Evolutionary conservation across 371 early-diverging fungal genomes (phyloP), one percentile per base, ranked within the genome.

Genomic region (Nematocida parisii): DNA sequence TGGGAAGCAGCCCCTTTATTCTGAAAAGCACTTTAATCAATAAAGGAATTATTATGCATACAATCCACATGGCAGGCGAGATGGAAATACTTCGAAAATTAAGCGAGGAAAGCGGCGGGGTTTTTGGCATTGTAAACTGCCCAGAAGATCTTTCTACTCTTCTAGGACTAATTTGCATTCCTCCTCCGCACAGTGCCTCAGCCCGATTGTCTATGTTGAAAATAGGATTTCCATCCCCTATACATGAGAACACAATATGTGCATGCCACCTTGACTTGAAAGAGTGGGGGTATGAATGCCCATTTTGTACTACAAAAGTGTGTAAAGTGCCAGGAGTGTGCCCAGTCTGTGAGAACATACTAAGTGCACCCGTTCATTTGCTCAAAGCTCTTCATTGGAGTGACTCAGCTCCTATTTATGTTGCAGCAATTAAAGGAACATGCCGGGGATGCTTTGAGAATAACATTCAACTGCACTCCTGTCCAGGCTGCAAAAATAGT

Each of bases 21-120:
- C 15, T 42, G 2, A 72, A 82, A 0, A 50, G 70, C 5, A 46
- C 52, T 1, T 44, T 85, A 44, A 71, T 71, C 18, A 73, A 52
- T 15, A 24, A 73, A 57, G 83, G 80, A 60, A 82, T 85, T 46
- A 85, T 82, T 40, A 72, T 85, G 46, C 82, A 83, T 71, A 68
- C 81, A 39, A 81, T 86, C 22, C 82, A 77, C 57, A 56, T 86
- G 18, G 83, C 75, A 39, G 87, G 85, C 11, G 87, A 86, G 66
- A 73, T 86, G 13, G 71, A 74, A 6, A 46, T 86, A 13, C 82
- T 83, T 57, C 82, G 80, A 70, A 67, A 60, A 67, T 75, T 85
- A 20, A 75, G 75, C 13, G 71, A 73, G 54, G 54, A 73, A 11
- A 84, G 85, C 22, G 67, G 70, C 22, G 87, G 87, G 4, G 71